Evolutionary conservation across 164 flowering plant species (phyloP), one percentile per base, ranked within the genome.

Genomic region (Brasenia schreberi): DNA sequence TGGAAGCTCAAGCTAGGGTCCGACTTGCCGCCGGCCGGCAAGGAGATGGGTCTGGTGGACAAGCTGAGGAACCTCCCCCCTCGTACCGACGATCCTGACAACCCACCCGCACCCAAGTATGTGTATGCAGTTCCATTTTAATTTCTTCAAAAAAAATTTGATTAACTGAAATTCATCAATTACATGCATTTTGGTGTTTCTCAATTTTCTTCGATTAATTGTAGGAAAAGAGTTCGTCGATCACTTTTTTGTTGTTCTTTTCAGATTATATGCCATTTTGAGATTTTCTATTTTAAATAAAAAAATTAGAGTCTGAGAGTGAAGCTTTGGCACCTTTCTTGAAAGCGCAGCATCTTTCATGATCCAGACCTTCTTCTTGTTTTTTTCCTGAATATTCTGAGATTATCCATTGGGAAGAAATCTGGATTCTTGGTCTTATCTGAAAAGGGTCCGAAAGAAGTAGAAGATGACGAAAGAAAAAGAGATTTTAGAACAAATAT

Each of bases 1-100:
- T 82, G 87, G 85, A 83, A 87, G 90, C 94, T 90, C 18, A 90
- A 86, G 33, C 79, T 90, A 69, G 81, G 68, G 39, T 33, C 39
- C 19, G 61, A 61, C 14, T 44, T 4, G 59, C 58, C 3, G 59
- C 67, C 6, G 64, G 66, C 5, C 18, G 75, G 27, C 1, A 53
- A 56, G 61, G 73, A 62, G 12, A 3, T 23, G 7, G 73, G 61
- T 42, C 65, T 39, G 18, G 52, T 18, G 19, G 67, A 64, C 19
- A 69, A 69, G 71, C 16, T 68, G 62, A 62, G 49, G 59, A 61
- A 11, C 52, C 18, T 52, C 12, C 16, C 65, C 16, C 19, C 64
- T 9, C 5, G 27, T 59, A 45, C 27, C 43, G 43, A 42, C 59
- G 72, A 70, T 18, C 72, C 72, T 0, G 72, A n/a, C 11, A 70